Evolutionary conservation across 345 rosid species (phyloP).

Genomic region (Brassica incana): DNA sequence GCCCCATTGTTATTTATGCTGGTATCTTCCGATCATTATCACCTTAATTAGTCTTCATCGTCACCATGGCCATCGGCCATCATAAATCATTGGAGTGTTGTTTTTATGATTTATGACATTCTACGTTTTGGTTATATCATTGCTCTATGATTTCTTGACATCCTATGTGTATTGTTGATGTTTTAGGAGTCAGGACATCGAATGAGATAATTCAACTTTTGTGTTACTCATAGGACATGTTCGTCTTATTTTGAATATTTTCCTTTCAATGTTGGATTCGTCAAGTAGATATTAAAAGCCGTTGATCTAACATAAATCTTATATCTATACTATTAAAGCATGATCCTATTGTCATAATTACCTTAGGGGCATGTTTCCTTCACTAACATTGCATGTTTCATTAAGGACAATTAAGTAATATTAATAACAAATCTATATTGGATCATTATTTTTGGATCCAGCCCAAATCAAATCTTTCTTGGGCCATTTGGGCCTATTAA

Average conservation of each 20-base stretch:
- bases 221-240: neutral
- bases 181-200: neutral
- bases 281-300: neutral
- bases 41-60: neutral
- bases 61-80: neutral
- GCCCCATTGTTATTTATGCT: constrained; percentile 38
- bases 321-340: no score
- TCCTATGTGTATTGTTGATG: neutral
- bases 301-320: no score
- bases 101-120: neutral
- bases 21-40: constrained; percentile 9
- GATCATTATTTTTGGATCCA: no score
- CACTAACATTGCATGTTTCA: no score
- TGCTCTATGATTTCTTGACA: neutral
- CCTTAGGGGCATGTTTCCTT: no score
- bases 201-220: neutral
- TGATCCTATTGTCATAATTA: no score
- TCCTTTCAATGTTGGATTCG: neutral
- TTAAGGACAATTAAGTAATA: no score
- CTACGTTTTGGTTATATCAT: neutral
- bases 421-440: no score
- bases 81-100: neutral
- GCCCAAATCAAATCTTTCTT: no score
- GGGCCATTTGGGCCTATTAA: no score
- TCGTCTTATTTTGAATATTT: neutral